Evolutionary conservation across 1,139 yeast species (phyloP), one percentile per base, ranked within the genome.

Genomic region (Dujonia santamariae): DNA sequence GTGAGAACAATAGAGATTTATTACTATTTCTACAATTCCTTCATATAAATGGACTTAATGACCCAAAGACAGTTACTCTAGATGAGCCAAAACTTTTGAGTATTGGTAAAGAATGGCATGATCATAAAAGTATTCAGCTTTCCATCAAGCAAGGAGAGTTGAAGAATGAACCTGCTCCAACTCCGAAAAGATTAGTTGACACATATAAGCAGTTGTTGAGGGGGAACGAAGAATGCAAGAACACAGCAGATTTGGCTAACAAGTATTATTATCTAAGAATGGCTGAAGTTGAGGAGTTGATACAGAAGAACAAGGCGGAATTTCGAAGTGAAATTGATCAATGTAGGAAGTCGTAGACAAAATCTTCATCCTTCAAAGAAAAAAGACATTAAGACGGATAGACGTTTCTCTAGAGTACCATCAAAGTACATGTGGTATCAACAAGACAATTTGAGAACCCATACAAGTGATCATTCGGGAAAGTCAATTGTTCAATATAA

Each of bases 221-320:
- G 19, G 32, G 36, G 26, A 40, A 53, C 34, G 30, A 30, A 3
- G 47, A 45, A 5, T 52, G 59, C 30, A 34, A 30, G 3, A 49
- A 44, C 29, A 54, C 60, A 21, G 54, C 60, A 1, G 56, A 54
- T n/a, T 41, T 56, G 37, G 62, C 62, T 23, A 50, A 56, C 38
- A 36, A 35, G n/a, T 35, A 46, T 22, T 56, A 56, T 30, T 48
- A 44, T 22, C 38, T 43, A 11, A 37, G 61, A 16, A 39, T 55
- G 2, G 43, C 34, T 7, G 57, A 54, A 34, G 35, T 48, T 7
- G 48, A 48, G 31, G 28, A 23, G 2, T 41, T 38, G 23, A 25
- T 49, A 8, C 34, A 21, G 7, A 14, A 20, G 9, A 37, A 50
- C 15, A 50, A 47, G 26, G 35, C 18, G 3, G 28, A 30, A 11